Base-by-base conservation (phyloP, 129 eudicot genomes). In the Lactuca sativa region DNA sequence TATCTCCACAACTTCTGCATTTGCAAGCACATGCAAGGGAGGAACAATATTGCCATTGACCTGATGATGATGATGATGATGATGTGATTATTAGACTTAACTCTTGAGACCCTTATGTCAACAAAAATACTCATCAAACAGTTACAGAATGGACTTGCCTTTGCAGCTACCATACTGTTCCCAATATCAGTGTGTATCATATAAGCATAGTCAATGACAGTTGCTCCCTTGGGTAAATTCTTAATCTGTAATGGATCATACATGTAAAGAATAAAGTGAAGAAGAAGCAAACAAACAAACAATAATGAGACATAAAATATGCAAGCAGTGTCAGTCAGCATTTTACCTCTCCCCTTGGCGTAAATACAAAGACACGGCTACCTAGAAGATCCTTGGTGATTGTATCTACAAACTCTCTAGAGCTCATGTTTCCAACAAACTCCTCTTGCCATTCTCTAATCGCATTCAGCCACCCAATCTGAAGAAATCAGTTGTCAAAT, bases 381-480 rank as follows among this genome's bases (percentile, higher is more conserved):
- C 98, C 98, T 47, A 93, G 62, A 49, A 89, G 97, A 81, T 93
- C 98, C 76, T 87, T 84, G 72, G 98, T 93, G 78, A 93, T 75
- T 56, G 95, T 87, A 73, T 93, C 98, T 38, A 93, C 98, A 76
- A 93, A 93, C 84, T 93, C 98, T 81, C 95, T 87, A n/a, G 95
- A 89, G 71, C 90, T 93, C 98, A 93, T 93, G 80, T 90, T 90
- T 36, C 98, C 98, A 74, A 93, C 98, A 83, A 93, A 93, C 84
- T 93, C 98, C 68, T 93, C 98, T 70, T 93, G 98, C 98, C 98
- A 93, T 75, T 93, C 98, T 78, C 97, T 87, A 56, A 93, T 93
- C 32, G 98, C 98, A 59, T 93, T 89, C 21, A 93, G 92, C 98
- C 98, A 93, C 70, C 98, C 90, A 60, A 93, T 90, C 98, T 93